Conservation (phyloP, 2,329 filamentous ascomycete species). For the Pseudogymnoascus sp. region DNA sequence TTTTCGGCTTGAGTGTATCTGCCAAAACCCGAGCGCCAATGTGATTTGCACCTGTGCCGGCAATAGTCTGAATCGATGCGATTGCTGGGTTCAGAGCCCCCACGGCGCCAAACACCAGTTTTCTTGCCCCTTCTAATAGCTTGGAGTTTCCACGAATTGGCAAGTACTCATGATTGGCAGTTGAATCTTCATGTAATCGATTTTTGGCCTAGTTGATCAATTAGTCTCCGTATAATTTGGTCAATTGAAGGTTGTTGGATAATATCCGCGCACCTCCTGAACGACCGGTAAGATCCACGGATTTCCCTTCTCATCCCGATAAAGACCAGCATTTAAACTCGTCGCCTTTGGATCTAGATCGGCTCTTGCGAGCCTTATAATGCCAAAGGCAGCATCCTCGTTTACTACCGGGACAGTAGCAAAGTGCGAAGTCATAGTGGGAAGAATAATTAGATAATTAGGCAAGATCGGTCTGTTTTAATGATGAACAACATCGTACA, state of each 20-base stretch:
- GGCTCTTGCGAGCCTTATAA: constrained; percentile 11
- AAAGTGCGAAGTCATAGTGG: not conserved
- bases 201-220: constrained; percentile 6
- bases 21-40: constrained; percentile 21
- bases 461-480: not conserved
- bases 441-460: not conserved
- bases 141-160: constrained; percentile 30
- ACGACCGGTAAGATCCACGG: constrained; percentile 36
- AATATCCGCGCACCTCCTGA: constrained; percentile 18
- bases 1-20: constrained; percentile 27
- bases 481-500: not conserved
- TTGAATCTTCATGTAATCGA: not conserved
- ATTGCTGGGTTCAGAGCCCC: constrained; percentile 23
- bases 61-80: constrained; percentile 33
- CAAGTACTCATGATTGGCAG: constrained; percentile 31
- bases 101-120: constrained; percentile 28
- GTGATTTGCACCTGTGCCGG: constrained; percentile 35
- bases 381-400: not conserved
- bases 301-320: constrained; percentile 32
- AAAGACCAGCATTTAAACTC: constrained; percentile 34
- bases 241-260: not conserved
- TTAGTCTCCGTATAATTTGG: not conserved
- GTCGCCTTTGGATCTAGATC: constrained; percentile 30
- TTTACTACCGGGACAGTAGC: not conserved
- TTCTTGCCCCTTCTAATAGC: constrained; percentile 29